phyloP scores from a whole-genome alignment of 257 asterid species.

The Solanum sejunctum region DNA sequence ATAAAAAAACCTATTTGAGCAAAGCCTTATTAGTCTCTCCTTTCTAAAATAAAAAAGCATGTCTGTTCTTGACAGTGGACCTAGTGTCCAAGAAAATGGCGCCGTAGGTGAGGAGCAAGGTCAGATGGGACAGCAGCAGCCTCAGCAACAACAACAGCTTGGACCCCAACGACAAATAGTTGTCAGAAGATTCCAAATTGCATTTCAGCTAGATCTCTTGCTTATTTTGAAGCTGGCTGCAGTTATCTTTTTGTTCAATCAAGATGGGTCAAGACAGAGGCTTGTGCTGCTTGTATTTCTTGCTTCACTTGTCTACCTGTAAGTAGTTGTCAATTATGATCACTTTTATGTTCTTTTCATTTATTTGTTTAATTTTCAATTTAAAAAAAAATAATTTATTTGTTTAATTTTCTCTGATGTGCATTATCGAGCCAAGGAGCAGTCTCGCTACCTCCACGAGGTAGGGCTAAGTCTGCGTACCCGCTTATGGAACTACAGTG shows the following conservation, averaged over 20 bases:
- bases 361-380: background rate
- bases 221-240: slow-evolving; percentile 89
- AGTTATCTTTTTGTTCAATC: slow-evolving; percentile 86
- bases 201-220: slow-evolving; percentile 67
- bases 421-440: background rate
- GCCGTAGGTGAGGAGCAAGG: slow-evolving; percentile 60
- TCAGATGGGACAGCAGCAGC: slow-evolving; percentile 45
- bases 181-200: slow-evolving; percentile 80
- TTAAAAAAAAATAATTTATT: background rate
- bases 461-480: background rate
- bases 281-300: slow-evolving; percentile 71
- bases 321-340: slow-evolving; percentile 18
- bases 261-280: slow-evolving; percentile 88
- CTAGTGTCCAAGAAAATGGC: slow-evolving; percentile 37
- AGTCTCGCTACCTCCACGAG: background rate
- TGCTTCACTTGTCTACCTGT: slow-evolving; percentile 79
- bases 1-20: background rate
- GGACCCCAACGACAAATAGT: slow-evolving; percentile 68
- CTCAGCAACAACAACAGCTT: slow-evolving; percentile 40
- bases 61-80: slow-evolving; percentile 31
- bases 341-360: background rate
- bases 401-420: background rate
- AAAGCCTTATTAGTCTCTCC: background rate
- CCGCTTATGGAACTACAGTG: background rate
- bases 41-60: background rate